Base-by-base conservation (phyloP, 495 filamentous ascomycete species). In the Penicillium antarcticum region DNA sequence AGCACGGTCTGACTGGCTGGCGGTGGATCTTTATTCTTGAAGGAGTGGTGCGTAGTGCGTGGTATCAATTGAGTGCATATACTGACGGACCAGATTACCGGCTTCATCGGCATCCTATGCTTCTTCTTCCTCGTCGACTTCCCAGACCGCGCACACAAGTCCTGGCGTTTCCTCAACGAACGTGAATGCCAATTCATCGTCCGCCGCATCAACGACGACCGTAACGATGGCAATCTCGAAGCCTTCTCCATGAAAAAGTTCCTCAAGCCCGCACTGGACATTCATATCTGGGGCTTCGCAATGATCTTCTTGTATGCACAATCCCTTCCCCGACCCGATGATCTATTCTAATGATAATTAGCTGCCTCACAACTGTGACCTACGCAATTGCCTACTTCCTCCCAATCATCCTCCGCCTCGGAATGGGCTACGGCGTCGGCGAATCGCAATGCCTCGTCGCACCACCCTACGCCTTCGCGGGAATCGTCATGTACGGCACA, bases 301-400 rank as follows among this genome's bases (percentile, higher is more conserved):
- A 57, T 81, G 62, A 74, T 83, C 51, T 83, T 81, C 69, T 79
- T 81, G 70, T 74, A 38, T 41, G 65, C 33, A 3, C 6, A 16
- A 10, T 39, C 46, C 19, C 8, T 16, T 26, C 23, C 18, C 2
- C 19, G 3, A 45, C 8, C n/a, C 17, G n/a, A 23, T 35, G 39
- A 19, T 42, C 8, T 6, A 6, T 29, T 29, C 42, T 42, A 32
- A 48, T 44, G 19, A 18, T 10, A 19, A 35, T 14, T 44, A 68
- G 69, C 65, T 78, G 71, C 62, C 70, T 73, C 17, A 83, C 81
- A 6, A 84, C 82, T 14, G 72, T 80, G 51, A 73, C 80, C 18
- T 86, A 87, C 58, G 78, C 83, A 11, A 80, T 86, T 34, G 81
- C 82, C 33, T 87, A 84, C 69, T 87, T 87, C 70, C 65, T 87